Evolutionary conservation across 805 yeast genomes (phyloP).

Genomic region (Tetrapisispora phaffii): DNA sequence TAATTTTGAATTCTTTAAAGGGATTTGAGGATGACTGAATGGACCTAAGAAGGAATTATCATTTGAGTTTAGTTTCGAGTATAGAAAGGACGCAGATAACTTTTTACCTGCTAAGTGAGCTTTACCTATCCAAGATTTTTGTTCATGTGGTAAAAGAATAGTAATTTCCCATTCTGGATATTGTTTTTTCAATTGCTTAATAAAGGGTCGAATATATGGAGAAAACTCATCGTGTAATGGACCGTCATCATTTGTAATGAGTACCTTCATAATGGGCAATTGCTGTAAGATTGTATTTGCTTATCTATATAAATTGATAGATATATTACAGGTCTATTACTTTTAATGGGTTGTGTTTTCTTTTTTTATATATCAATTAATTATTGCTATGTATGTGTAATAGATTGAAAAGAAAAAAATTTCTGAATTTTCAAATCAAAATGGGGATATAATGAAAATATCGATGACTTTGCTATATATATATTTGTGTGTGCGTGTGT

Average conservation of each 20-base stretch:
- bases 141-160: constrained; percentile 72
- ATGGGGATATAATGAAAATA: no score
- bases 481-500: no score
- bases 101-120: constrained; percentile 84
- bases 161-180: constrained; percentile 76
- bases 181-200: constrained; percentile 48
- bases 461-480: no score
- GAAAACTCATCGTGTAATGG: constrained; percentile 73
- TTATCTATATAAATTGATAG: no score
- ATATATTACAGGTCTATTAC: no score
- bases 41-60: constrained; percentile 61
- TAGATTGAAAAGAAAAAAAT: no score
- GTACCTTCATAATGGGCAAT: constrained; percentile 34
- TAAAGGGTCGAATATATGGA: constrained; percentile 77
- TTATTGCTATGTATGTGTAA: no score
- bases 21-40: constrained; percentile 40
- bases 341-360: no score
- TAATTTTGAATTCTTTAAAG: constrained; percentile 22
- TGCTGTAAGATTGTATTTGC: no score
- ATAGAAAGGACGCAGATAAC: constrained; percentile 52
- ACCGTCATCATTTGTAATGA: constrained; percentile 90
- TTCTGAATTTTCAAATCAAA: no score
- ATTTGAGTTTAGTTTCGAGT: constrained; percentile 38
- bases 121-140: constrained; percentile 94
- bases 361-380: no score